Evolutionary conservation across 2,329 filamentous ascomycete species (phyloP).

Genomic region (Magnaporthiopsis rhizophila): DNA sequence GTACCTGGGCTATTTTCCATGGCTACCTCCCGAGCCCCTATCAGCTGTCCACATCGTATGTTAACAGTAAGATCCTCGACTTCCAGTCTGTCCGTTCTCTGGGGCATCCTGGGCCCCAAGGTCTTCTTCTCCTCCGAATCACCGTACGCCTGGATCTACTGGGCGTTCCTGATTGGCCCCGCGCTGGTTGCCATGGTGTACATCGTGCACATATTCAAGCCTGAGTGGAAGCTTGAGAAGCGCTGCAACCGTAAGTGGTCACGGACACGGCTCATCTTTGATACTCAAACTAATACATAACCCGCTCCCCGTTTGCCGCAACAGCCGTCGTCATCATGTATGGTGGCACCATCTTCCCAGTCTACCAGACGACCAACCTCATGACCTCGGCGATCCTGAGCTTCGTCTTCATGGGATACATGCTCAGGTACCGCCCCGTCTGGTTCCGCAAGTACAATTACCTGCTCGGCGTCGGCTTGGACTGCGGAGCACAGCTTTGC

Average conservation of each 20-base stretch:
- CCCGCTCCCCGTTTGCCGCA: not conserved
- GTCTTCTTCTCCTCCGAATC: conserved; percentile 18
- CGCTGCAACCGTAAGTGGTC: conserved; percentile 14
- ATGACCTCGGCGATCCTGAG: conserved; percentile 19
- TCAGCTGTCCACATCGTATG: not conserved
- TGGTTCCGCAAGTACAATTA: conserved; percentile 37
- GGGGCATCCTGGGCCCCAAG: conserved; percentile 27
- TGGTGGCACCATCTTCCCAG: conserved; percentile 18
- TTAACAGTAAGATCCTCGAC: not conserved
- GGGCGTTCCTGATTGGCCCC: conserved; percentile 21
- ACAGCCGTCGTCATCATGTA: conserved; percentile 18
- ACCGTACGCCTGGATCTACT: conserved; percentile 21
- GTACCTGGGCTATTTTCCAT: not conserved
- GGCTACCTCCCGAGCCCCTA: too few species aligned
- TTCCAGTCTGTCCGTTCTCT: conserved; percentile 21
- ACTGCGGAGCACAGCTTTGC: conserved; percentile 23
- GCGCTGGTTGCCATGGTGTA: conserved; percentile 17
- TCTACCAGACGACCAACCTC: conserved; percentile 21
- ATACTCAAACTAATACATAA: not conserved
- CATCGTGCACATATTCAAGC: conserved; percentile 18
- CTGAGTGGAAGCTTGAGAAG: conserved; percentile 21
- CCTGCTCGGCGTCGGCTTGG: conserved; percentile 30
- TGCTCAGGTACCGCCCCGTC: conserved; percentile 19
- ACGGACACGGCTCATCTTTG: not conserved
- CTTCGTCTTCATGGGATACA: conserved; percentile 23